phyloP scores from a whole-genome alignment of 2,329 filamentous ascomycete species.

The Pseudogymnoascus sp. region DNA sequence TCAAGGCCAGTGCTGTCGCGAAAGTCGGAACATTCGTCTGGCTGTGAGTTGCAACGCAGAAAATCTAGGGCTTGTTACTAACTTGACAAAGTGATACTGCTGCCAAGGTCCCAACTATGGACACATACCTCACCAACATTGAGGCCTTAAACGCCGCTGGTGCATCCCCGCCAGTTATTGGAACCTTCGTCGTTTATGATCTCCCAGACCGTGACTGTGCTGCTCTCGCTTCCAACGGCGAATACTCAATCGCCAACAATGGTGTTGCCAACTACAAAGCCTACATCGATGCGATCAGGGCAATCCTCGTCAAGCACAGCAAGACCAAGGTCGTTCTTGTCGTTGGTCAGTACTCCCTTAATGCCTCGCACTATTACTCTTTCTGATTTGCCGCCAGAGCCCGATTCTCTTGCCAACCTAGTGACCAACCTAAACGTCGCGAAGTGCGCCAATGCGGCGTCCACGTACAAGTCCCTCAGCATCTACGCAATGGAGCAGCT shows the following conservation, averaged over 20 bases:
- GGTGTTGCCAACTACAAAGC: slow-evolving; percentile 42
- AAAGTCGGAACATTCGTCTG: slow-evolving; percentile 44
- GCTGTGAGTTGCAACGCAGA: slow-evolving; percentile 35
- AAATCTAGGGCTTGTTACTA: not conserved
- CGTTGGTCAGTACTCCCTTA: slow-evolving; percentile 32
- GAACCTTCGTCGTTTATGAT: slow-evolving; percentile 54
- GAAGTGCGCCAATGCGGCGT: slow-evolving; percentile 46
- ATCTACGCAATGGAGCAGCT: slow-evolving; percentile 48
- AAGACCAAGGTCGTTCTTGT: slow-evolving; percentile 41
- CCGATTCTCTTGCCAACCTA: slow-evolving; percentile 55
- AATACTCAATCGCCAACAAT: slow-evolving; percentile 46
- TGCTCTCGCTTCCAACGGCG: slow-evolving; percentile 55
- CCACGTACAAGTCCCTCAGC: slow-evolving; percentile 47
- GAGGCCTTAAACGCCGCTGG: slow-evolving; percentile 39
- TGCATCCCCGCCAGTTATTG: slow-evolving; percentile 38
- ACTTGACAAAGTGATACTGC: slow-evolving; percentile 34
- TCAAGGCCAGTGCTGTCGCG: slow-evolving; percentile 41
- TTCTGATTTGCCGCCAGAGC: slow-evolving; percentile 35
- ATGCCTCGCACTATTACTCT: not conserved
- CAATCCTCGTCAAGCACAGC: slow-evolving; percentile 44
- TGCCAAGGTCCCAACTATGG: slow-evolving; percentile 41
- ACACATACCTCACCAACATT: slow-evolving; percentile 40
- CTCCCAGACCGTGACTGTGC: slow-evolving; percentile 57
- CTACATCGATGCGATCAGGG: slow-evolving; percentile 47
- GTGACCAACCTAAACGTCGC: slow-evolving; percentile 49